Conservation (phyloP, 441 rosid genomes). For the Populus hybrid region DNA sequence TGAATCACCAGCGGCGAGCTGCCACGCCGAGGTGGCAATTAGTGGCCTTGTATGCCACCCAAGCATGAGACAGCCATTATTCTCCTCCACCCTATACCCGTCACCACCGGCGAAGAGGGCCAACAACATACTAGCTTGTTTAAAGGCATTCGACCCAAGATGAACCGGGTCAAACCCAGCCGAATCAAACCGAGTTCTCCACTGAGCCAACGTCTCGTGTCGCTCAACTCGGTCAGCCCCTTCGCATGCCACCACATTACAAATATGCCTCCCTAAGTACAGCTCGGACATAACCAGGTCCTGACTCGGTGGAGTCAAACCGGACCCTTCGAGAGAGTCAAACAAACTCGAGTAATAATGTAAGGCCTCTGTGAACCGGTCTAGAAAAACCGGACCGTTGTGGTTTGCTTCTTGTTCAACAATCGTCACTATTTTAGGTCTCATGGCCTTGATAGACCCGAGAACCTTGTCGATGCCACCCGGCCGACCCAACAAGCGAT, state of each 20-base stretch:
- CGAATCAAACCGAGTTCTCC: slow-evolving; percentile 57
- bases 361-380: slow-evolving; percentile 77
- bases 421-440: slow-evolving; percentile 75
- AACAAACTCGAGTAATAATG: slow-evolving; percentile 83
- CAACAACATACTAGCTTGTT: slow-evolving; percentile 82
- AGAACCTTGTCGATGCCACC: slow-evolving; percentile 75
- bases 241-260: slow-evolving; percentile 71
- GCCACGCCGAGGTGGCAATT: slow-evolving; percentile 92
- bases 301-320: slow-evolving; percentile 36
- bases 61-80: slow-evolving; percentile 68
- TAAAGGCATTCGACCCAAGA: slow-evolving; percentile 83
- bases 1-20: slow-evolving; percentile 27
- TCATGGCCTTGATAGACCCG: slow-evolving; percentile 54
- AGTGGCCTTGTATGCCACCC: slow-evolving; percentile 91
- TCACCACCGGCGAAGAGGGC: slow-evolving; percentile 73
- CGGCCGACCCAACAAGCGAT: slow-evolving; percentile 56
- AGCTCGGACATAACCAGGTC: slow-evolving; percentile 68
- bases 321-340: slow-evolving; percentile 77
- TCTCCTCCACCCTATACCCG: slow-evolving; percentile 91
- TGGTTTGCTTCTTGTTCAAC: slow-evolving; percentile 94
- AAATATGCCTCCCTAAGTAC: slow-evolving; percentile 70
- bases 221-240: slow-evolving; percentile 76
- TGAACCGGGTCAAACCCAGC: slow-evolving; percentile 69
- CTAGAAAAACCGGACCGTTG: slow-evolving; percentile 71
- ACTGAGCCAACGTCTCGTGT: slow-evolving; percentile 62